Conservation (phyloP, 1,139 yeast species). For the Magnusiomyces fungicola region DNA sequence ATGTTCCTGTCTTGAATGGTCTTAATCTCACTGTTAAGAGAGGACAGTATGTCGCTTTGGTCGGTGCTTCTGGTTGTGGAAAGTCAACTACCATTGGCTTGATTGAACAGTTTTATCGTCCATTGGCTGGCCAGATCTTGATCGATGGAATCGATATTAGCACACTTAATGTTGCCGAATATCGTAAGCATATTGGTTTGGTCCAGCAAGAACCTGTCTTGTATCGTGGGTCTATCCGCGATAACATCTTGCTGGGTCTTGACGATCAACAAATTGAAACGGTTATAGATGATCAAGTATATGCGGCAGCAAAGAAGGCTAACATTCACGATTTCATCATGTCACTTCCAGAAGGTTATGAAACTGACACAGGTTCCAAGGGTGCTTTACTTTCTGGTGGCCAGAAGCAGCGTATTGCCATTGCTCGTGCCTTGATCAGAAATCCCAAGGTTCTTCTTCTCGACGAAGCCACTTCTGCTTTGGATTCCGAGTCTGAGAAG, state of each 20-base stretch:
- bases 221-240: conserved; percentile 80
- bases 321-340: conserved; percentile 73
- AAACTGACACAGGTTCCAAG: conserved; percentile 76
- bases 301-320: conserved; percentile 67
- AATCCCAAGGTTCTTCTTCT: conserved; percentile 58
- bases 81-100: conserved; percentile 87
- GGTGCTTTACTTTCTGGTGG: conserved; percentile 80
- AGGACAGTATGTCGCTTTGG: conserved; percentile 88
- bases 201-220: conserved; percentile 80
- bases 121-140: conserved; percentile 53
- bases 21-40: conserved; percentile 57
- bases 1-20: conserved; percentile 61
- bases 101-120: conserved; percentile 72
- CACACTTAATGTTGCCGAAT: conserved; percentile 62
- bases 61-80: conserved; percentile 95
- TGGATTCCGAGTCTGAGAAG: conserved; percentile 76
- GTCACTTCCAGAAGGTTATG: conserved; percentile 73
- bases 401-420: conserved; percentile 73
- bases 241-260: conserved; percentile 73
- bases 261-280: conserved; percentile 37
- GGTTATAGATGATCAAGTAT: conserved; percentile 54
- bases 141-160: conserved; percentile 67
- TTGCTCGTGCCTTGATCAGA: conserved; percentile 68
- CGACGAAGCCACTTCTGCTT: conserved; percentile 77
- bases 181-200: conserved; percentile 68